A percentile compares a stretch with the other conserved stretches of the same genome.
These are phyloP conservation scores for Pseudogymnoascus sp. DNA, from an alignment of 2,329 filamentous ascomycete species.

Conservation along the genomic window DNA sequence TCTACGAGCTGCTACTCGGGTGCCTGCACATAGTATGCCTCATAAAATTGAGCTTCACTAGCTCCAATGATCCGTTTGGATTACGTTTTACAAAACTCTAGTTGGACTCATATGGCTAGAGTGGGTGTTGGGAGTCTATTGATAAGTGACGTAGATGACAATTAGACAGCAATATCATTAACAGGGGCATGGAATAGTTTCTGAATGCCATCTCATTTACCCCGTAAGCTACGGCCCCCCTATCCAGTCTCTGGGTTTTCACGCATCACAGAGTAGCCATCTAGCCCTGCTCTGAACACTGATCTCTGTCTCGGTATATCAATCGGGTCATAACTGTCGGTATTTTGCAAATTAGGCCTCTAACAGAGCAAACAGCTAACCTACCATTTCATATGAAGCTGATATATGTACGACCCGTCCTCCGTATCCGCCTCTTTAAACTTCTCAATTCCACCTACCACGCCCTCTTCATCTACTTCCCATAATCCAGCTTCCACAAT, in stretches of 20 bases:
- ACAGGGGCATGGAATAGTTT: too few species aligned
- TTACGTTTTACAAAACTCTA: too few species aligned
- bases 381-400: not conserved
- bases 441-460: conserved; percentile 25
- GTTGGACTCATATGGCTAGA: too few species aligned
- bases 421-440: conserved; percentile 26
- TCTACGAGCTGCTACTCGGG: conserved; percentile 21
- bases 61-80: too few species aligned
- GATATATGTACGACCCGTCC: not conserved
- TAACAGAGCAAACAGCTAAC: not conserved
- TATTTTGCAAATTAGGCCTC: not conserved
- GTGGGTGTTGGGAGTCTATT: too few species aligned
- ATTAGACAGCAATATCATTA: too few species aligned
- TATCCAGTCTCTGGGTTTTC: not conserved
- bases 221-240: too few species aligned
- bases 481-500: conserved; percentile 24
- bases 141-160: too few species aligned
- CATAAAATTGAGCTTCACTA: too few species aligned
- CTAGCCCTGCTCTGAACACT: not conserved
- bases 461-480: conserved; percentile 23
- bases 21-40: conserved; percentile 5
- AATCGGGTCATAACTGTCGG: not conserved
- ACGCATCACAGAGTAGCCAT: not conserved
- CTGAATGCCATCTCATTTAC: too few species aligned
- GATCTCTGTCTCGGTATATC: not conserved